A percentile compares a stretch with the other conserved stretches of the same genome.
phyloP scores from a whole-genome alignment of 129 eudicot genomes.

The Helianthus tuberosus region DNA sequence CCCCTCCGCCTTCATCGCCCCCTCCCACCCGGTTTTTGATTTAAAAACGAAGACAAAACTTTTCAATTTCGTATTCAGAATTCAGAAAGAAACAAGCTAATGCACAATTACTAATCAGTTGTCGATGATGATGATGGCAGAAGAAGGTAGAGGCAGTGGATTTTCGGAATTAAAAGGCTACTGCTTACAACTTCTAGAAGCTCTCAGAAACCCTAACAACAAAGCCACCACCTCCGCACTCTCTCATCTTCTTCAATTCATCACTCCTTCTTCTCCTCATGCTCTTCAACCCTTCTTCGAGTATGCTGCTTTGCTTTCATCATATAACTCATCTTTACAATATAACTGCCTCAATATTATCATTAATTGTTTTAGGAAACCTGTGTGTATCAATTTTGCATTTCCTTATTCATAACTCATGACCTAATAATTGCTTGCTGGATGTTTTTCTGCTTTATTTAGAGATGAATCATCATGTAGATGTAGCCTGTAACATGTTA shows the following conservation, averaged over 20 bases:
- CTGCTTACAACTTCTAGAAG: constrained; percentile 57
- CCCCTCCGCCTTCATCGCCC: background rate
- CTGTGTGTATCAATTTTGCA: background rate
- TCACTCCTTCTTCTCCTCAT: constrained; percentile 45
- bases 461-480: background rate
- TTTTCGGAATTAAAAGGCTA: constrained; percentile 54
- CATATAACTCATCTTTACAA: background rate
- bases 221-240: constrained; percentile 21
- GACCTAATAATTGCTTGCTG: background rate
- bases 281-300: constrained; percentile 73
- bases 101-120: background rate
- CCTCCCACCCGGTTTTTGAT: background rate
- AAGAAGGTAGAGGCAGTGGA: constrained; percentile 30
- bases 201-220: constrained; percentile 60
- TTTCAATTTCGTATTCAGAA: background rate
- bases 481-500: background rate
- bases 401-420: background rate
- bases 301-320: constrained; percentile 36
- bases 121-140: constrained; percentile 17
- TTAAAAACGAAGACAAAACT: too few species aligned
- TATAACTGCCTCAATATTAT: background rate
- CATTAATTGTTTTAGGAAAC: background rate
- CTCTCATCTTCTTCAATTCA: constrained; percentile 45
- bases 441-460: background rate
- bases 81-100: background rate